These are phyloP conservation scores for Ascodesmis nigricans DNA, from an alignment of 495 filamentous ascomycete species.

Conservation along the genomic window DNA sequence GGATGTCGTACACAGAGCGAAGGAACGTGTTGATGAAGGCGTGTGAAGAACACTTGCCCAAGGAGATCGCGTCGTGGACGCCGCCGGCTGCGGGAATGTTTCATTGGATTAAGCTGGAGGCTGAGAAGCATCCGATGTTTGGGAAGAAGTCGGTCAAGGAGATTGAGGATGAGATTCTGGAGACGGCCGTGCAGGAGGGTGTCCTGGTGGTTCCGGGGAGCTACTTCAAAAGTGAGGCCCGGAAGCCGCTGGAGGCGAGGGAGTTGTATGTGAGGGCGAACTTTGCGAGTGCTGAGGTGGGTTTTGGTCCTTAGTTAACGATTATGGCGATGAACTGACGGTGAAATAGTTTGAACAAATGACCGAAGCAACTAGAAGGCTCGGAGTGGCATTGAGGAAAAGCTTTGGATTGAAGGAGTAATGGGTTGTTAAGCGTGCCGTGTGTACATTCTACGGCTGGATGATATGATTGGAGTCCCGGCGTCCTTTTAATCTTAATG, in stretches of 20 bases:
- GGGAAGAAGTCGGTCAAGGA: constrained; percentile 35
- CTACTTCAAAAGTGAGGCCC: constrained; percentile 58
- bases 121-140: constrained; percentile 44
- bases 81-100: constrained; percentile 92
- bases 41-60: constrained; percentile 59
- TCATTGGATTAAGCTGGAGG: constrained; percentile 70
- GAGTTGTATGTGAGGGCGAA: constrained; percentile 72
- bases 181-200: constrained; percentile 41
- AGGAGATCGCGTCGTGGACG: constrained; percentile 59
- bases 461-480: too few species aligned
- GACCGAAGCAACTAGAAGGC: constrained; percentile 51
- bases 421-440: too few species aligned
- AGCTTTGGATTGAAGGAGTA: constrained; percentile 31
- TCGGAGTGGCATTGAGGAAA: constrained; percentile 45
- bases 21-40: constrained; percentile 58
- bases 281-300: constrained; percentile 51
- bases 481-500: too few species aligned
- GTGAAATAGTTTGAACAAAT: constrained; percentile 41
- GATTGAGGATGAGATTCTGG: constrained; percentile 74
- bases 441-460: too few species aligned
- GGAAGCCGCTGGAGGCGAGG: constrained; percentile 24
- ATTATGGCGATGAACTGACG: not conserved
- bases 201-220: constrained; percentile 62
- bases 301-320: constrained; percentile 1
- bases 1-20: constrained; percentile 61